A percentile compares a stretch with the other conserved stretches of the same genome.
Conservation (phyloP, 1,284 basidiomycete genomes). For the Volvariella surrecta region DNA sequence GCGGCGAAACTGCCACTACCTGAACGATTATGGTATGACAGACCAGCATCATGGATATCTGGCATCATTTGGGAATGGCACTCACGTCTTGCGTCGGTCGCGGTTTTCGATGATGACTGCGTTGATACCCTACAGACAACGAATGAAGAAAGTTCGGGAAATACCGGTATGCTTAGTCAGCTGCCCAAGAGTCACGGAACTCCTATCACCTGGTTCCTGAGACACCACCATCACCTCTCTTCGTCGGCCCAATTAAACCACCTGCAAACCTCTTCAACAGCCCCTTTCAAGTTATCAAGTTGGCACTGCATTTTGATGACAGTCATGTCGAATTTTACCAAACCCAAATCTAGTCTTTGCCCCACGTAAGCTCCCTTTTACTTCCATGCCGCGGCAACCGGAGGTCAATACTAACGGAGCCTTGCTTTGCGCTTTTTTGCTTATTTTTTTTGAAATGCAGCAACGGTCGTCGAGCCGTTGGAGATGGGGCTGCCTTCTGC, state of each 20-base stretch:
- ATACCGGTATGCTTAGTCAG: constrained; percentile 2
- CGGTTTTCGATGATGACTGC: not conserved
- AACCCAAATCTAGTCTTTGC: constrained; percentile 83
- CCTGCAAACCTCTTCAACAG: not conserved
- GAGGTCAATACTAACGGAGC: no score
- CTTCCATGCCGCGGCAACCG: no score
- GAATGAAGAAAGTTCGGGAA: not conserved
- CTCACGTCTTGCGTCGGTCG: not conserved
- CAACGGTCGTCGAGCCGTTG: constrained; percentile 91
- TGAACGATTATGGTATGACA: no score
- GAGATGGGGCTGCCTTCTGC: constrained; percentile 78
- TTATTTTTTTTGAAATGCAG: constrained; percentile 31
- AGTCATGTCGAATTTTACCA: constrained; percentile 59
- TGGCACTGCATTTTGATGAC: constrained; percentile 73
- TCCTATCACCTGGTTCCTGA: no score
- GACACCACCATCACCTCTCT: not conserved
- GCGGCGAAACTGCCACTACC: no score
- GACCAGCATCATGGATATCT: no score
- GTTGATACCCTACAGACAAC: not conserved
- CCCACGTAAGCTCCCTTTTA: constrained; percentile 51
- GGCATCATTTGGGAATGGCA: not conserved
- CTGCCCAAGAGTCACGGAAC: not conserved
- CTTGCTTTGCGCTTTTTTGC: constrained; percentile 17
- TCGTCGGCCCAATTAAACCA: not conserved
- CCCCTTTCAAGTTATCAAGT: constrained; percentile 42